Evolutionary conservation across 2,329 filamentous ascomycete genomes (phyloP).

Genomic region (Colletotrichum neosansevieriae): DNA sequence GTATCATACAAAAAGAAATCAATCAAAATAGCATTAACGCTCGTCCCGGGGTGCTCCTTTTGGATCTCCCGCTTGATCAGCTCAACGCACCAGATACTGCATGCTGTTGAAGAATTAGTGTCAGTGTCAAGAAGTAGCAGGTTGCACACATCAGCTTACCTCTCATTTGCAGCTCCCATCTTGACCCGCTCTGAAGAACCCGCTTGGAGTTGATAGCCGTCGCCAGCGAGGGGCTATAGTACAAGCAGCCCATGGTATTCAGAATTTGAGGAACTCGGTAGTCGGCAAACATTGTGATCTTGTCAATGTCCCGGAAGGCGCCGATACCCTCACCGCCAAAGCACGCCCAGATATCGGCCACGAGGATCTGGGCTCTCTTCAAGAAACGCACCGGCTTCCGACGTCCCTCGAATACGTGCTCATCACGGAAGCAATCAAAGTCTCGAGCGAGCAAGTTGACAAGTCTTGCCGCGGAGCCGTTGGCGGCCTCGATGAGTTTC

Average conservation of each 20-base stretch:
- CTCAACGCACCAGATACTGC: constrained; percentile 97
- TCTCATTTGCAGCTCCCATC: constrained; percentile 88
- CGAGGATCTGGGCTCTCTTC: constrained; percentile 95
- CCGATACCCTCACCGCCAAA: constrained; percentile 87
- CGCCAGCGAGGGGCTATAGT: constrained; percentile 85
- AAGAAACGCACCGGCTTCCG: constrained; percentile 80
- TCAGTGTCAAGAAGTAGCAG: background rate
- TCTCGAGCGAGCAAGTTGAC: constrained; percentile 87
- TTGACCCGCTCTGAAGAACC: constrained; percentile 76
- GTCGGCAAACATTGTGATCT: constrained; percentile 98
- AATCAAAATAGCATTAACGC: constrained; percentile 89
- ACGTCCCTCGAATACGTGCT: constrained; percentile 78
- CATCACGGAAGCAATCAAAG: constrained; percentile 89
- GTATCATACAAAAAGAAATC: constrained; percentile 98
- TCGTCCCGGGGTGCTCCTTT: constrained; percentile 75
- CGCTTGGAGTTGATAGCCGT: constrained; percentile 74
- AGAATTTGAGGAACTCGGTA: constrained; percentile 97
- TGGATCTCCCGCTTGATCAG: constrained; percentile 86
- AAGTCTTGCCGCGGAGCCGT: constrained; percentile 83
- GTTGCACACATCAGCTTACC: constrained; percentile 61
- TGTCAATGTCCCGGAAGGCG: constrained; percentile 88
- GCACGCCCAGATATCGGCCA: constrained; percentile 96
- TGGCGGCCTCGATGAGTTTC: constrained; percentile 79
- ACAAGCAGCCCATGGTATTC: constrained; percentile 82
- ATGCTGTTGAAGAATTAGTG: constrained; percentile 62